Base-by-base conservation (phyloP, 305 asterid genomes). In the Solanum chacoense region DNA sequence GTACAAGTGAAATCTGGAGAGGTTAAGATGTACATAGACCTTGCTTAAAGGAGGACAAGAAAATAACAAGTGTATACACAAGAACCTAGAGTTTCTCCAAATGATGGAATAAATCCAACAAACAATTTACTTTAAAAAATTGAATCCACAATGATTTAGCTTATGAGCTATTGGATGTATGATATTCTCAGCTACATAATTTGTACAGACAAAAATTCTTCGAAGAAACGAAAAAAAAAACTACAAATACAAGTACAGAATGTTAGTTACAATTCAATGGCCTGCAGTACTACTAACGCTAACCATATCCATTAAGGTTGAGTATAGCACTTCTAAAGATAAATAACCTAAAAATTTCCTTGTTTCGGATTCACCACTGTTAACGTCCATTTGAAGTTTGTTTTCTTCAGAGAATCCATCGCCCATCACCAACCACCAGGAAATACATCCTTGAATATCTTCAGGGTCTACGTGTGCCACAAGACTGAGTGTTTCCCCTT, bases 381-480 rank as follows among this genome's bases (percentile, higher is more conserved):
- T 69, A 84, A 89, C 88, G 85, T 94, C 96, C 45, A 93, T 90
- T 22, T 81, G 93, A 89, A 94, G 90, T 50, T 93, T 94, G 92
- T 87, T 91, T 83, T 95, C 97, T 84, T 93, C 96, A 1, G 92
- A 89, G 75, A 90, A 89, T 59, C 97, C 98, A 50, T 95, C 92
- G 13, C 93, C 96, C 86, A 95, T 85, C 34, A 92, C 94, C 89
- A 97, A 91, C 99, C 99, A 97, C 99, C 99, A 96, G 9, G 98
- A 94, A 89, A 97, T 95, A 94, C 98, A 96, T n/a, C 98, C 98
- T 87, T 91, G 89, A 75, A 93, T 45, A 90, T 95, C 95, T 42
- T 95, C 97, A 7, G 98, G 98, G 93, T 96, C 98, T 22, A 95
- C 93, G 75, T 96, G 98, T 59, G 99, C 96, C 92, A 94, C 96